Evolutionary conservation across 257 asterid genomes (phyloP).

Genomic region (Parsonsia alboflavescens): DNA sequence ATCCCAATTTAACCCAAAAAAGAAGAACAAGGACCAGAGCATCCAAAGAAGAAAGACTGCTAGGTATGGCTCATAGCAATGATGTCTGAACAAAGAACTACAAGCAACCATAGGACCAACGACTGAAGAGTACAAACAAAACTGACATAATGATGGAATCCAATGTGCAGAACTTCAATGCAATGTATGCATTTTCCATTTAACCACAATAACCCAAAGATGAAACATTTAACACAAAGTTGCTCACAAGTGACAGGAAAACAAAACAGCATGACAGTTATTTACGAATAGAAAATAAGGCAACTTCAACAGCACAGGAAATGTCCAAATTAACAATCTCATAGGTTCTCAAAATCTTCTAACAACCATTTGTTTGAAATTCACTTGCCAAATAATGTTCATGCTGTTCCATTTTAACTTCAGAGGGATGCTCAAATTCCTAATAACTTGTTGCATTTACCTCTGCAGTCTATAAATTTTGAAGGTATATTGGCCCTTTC

Average conservation of each 20-base stretch:
- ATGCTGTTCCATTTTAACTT: background rate
- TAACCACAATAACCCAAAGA: background rate
- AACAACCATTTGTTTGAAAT: background rate
- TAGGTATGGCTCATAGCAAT: background rate
- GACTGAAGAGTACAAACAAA: background rate
- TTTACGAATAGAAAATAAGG: background rate
- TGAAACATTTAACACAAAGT: conserved; percentile 1
- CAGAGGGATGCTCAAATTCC: background rate
- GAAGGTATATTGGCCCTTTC: conserved; percentile 77
- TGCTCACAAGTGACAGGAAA: background rate
- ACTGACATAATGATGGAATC: background rate
- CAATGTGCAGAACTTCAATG: background rate
- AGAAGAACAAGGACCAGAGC: background rate
- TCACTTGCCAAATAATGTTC: background rate
- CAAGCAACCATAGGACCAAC: background rate
- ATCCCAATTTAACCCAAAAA: background rate
- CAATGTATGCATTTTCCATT: background rate
- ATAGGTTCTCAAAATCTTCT: background rate
- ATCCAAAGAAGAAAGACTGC: background rate
- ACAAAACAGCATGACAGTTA: background rate
- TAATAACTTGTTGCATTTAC: conserved; percentile 27
- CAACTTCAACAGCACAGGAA: background rate
- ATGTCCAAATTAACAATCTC: background rate
- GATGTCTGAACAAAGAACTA: background rate
- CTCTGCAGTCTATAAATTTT: conserved; percentile 71